Evolutionary conservation across 768 basidiomycete species (phyloP).

Genomic region (Pleurotus citrinopileatus): DNA sequence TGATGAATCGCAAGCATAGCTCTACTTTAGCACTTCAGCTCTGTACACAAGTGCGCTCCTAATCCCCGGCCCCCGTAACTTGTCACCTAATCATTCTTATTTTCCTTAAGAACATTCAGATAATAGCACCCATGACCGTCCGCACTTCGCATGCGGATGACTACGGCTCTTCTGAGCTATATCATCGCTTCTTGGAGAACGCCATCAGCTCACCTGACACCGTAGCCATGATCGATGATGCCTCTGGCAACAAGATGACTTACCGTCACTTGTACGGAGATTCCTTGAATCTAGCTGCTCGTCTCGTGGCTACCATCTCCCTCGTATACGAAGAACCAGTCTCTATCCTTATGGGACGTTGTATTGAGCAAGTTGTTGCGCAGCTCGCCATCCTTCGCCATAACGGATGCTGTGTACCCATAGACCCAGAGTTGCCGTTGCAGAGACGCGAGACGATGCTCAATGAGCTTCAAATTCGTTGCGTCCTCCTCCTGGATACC

Average conservation of each 20-base stretch:
- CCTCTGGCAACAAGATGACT: background rate
- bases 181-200: conserved; percentile 13
- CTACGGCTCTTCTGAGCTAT: no score
- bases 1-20: no score
- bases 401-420: conserved; percentile 1
- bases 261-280: background rate
- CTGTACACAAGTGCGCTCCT: no score
- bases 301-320: background rate
- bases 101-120: no score
- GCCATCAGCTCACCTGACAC: background rate
- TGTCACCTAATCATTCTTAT: no score
- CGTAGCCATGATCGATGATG: background rate
- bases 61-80: no score
- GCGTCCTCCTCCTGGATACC: background rate
- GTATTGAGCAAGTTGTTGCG: conserved; percentile 4
- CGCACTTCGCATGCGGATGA: no score
- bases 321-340: background rate
- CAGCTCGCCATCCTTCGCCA: conserved; percentile 2
- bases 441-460: background rate
- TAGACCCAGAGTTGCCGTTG: background rate
- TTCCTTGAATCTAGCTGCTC: background rate
- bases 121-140: no score
- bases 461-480: background rate
- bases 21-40: no score
- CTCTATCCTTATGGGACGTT: background rate